phyloP scores from a whole-genome alignment of 2,329 filamentous ascomycete species.

The Bimuria novae-zelandiae region DNA sequence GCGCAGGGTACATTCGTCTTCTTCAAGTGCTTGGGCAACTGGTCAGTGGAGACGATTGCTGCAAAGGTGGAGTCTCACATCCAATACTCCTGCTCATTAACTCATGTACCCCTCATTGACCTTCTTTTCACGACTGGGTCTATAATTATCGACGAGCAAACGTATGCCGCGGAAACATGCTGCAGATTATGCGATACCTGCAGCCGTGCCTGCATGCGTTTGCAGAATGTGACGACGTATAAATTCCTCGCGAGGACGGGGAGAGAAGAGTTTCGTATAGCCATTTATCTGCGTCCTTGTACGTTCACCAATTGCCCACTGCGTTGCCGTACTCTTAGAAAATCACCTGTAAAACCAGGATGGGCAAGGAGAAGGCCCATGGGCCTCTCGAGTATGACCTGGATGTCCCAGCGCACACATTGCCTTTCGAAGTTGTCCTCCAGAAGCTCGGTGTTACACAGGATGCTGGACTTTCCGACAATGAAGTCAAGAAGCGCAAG shows the following conservation, averaged over 20 bases:
- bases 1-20: not conserved
- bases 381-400: conserved; percentile 6
- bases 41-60: not conserved
- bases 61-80: not conserved
- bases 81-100: not conserved
- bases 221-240: too few species aligned
- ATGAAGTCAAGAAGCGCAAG: conserved; percentile 56
- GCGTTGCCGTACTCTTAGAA: too few species aligned
- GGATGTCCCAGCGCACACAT: conserved; percentile 61
- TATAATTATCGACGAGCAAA: too few species aligned
- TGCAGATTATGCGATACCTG: too few species aligned
- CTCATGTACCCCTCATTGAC: not conserved
- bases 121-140: too few species aligned
- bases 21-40: not conserved
- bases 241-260: too few species aligned
- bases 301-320: too few species aligned
- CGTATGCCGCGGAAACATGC: too few species aligned
- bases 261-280: too few species aligned
- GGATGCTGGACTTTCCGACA: conserved; percentile 68
- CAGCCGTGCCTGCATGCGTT: too few species aligned
- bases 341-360: not conserved
- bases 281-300: too few species aligned
- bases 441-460: conserved; percentile 65
- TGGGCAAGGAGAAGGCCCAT: conserved; percentile 3
- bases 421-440: conserved; percentile 59